phyloP scores from a whole-genome alignment of 495 filamentous ascomycete species.

The Glonium stellatum region DNA sequence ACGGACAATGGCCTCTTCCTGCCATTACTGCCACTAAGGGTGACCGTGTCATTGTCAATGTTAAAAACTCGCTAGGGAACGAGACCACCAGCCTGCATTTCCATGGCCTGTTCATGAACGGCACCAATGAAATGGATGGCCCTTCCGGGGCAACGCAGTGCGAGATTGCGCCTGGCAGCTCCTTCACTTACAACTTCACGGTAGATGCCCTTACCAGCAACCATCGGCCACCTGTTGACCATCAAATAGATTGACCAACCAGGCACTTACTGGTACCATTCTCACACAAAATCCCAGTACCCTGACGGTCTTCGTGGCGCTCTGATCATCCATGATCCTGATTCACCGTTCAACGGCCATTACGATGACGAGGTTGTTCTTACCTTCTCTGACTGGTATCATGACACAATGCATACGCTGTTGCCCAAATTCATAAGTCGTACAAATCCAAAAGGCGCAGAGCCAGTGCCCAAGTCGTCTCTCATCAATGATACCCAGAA shows the following conservation, averaged over 20 bases:
- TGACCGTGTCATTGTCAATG: conserved; percentile 25
- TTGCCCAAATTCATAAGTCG: conserved; percentile 42
- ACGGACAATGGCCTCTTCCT: conserved; percentile 27
- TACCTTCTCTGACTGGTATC: conserved; percentile 30
- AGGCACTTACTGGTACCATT: conserved; percentile 31
- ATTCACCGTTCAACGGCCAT: conserved; percentile 19
- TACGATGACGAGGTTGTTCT: conserved; percentile 29
- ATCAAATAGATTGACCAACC: conserved; percentile 39
- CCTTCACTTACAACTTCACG: conserved; percentile 28
- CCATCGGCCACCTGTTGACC: conserved; percentile 61
- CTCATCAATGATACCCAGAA: conserved; percentile 54
- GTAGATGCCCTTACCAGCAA: conserved; percentile 59
- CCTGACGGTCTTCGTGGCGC: conserved; percentile 25
- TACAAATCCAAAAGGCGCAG: conserved; percentile 48
- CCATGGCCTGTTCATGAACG: conserved; percentile 24
- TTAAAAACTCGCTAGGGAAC: conserved; percentile 41
- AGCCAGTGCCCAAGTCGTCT: conserved; percentile 48
- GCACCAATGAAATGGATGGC: conserved; percentile 26
- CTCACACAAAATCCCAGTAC: conserved; percentile 22
- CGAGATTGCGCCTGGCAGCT: conserved; percentile 20
- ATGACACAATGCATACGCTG: conserved; percentile 40
- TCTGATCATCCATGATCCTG: conserved; percentile 23
- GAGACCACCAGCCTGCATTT: conserved; percentile 27
- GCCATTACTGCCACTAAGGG: conserved; percentile 19
- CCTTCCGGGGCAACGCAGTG: conserved; percentile 35